These are phyloP conservation scores for Candida fluviatilis DNA, from an alignment of 805 yeast species.

Conservation along the genomic window DNA sequence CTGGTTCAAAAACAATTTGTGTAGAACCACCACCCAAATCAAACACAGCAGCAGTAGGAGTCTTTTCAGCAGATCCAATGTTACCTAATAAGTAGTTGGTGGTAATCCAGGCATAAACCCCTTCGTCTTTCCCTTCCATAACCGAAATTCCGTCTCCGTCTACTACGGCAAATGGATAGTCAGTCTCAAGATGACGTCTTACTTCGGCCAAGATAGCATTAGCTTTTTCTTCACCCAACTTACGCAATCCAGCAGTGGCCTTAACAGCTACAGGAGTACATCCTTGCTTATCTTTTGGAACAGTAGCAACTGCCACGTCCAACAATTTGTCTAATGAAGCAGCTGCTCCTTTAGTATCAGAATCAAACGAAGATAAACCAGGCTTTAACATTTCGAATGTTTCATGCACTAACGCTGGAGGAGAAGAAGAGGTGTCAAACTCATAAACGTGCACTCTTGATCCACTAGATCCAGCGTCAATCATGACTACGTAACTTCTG, in stretches of 20 bases:
- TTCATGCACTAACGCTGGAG: slow-evolving; percentile 79
- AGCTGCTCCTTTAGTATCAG: slow-evolving; percentile 83
- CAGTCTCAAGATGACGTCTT: slow-evolving; percentile 63
- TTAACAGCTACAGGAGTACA: slow-evolving; percentile 96
- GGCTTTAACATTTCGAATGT: slow-evolving; percentile 86
- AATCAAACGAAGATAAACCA: slow-evolving; percentile 82
- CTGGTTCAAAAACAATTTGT: slow-evolving; percentile 96
- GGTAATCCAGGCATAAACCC: slow-evolving; percentile 98
- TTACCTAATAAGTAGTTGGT: slow-evolving; percentile 90
- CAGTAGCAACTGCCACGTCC: slow-evolving; percentile 65
- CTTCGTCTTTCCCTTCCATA: slow-evolving; percentile 97
- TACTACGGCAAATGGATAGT: slow-evolving; percentile 91
- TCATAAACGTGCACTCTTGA: slow-evolving; percentile 93
- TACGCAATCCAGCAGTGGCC: slow-evolving; percentile 95
- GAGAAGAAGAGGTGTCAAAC: slow-evolving; percentile 80
- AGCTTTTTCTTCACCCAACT: slow-evolving; percentile 75
- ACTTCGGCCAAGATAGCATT: slow-evolving; percentile 72
- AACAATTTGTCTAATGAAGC: slow-evolving; percentile 81
- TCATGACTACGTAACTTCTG: slow-evolving; percentile 79
- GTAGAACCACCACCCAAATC: slow-evolving; percentile 99
- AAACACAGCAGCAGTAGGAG: slow-evolving; percentile 93
- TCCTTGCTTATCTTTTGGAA: slow-evolving; percentile 66
- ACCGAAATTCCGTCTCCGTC: slow-evolving; percentile 82
- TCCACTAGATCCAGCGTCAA: slow-evolving; percentile 98
- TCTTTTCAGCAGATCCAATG: slow-evolving; percentile 73